Evolutionary conservation across 495 filamentous ascomycete genomes (phyloP), one percentile per base, ranked within the genome.

Genomic region (Neurospora africana): DNA sequence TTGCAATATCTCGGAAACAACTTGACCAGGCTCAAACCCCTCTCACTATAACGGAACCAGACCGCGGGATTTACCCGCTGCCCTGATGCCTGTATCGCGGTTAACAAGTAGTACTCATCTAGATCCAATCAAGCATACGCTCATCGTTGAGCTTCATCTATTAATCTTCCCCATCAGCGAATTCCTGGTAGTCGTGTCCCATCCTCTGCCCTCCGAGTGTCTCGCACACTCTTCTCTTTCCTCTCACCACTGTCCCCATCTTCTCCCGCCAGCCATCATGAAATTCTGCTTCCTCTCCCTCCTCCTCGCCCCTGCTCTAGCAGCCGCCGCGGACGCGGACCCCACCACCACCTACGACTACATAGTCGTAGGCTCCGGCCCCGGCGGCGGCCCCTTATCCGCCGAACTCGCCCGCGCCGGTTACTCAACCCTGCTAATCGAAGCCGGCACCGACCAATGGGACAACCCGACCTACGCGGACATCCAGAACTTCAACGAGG

Each of bases 301-400:
- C 40, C 65, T 78, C 27, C 72, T 61, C 17, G 77, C 76, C 67
- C 69, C 76, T 17, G 81, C 75, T 39, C 74, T 76, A 36, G 36
- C 76, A 19, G 71, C 61, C 3, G 72, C 73, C 47, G 72, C 69
- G 1, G 70, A 68, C 1, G 72, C 53, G 17, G 43, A 71, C 13
- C 41, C 73, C 5, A 70, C 72, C 0, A 69, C 71, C 3, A 21
- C 73, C 8, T 91, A 90, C 76, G 90, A 91, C 72, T 91, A 91
- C 78, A 85, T 92, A 70, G 83, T 92, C 27, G 86, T 91, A 0
- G 90, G 90, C 40, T 87, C 84, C 41, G 90, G 89, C 23, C 86
- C 89, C 5, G 90, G 90, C 21, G 89, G 90, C 11, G 88, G 88
- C 6, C 88, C 88, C 10, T 76, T 92, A 4, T 89, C 89, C 0